Evolutionary conservation across 2,329 filamentous ascomycete species (phyloP), one percentile per base, ranked within the genome.

Genomic region (Trichoderma afroharzianum): DNA sequence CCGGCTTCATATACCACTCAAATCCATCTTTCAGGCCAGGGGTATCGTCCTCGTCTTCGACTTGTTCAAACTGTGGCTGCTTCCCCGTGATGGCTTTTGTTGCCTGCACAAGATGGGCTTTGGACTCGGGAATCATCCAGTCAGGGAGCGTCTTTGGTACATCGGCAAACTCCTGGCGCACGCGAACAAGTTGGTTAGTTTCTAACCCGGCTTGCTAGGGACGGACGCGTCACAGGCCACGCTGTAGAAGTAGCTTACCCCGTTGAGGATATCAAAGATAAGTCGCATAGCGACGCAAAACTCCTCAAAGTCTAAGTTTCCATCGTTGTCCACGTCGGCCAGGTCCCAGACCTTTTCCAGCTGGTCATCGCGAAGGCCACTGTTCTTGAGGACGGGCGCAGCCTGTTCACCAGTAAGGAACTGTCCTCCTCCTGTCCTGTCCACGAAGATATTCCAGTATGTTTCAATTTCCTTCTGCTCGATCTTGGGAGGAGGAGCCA

Each of bases 241-340:
- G 47, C 15, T 32, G 59, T 24, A 33, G 33, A n/a, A 53, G 69
- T 39, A 32, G 64, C 75, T 70, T 87, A 97, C 93, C 77, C 96
- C 96, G 79, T 99, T 99, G 77, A 99, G 91, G 75, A 98, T 85
- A 81, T 99, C 96, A 82, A 98, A 99, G 78, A 98, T 98, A 78
- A 99, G 85, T 79, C 96, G 90, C 96, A 99, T 99, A 50, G 95
- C 96, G 72, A 99, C 96, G 82, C 96, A 99, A 82, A 99, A 99
- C 86, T 99, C 96, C 84, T 99, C 96, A 85, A 99, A 99, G 83
- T 99, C 96, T 69, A 99, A 87, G 82, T 97, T 97, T 74, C 96
- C 96, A 84, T 99, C 96, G 77, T 95, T 95, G 83, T 99, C 96
- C 73, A 99, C 94, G 81, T 99, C 96, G 72, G 96, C 94, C 74